phyloP scores from a whole-genome alignment of 2,329 filamentous ascomycete genomes.

The Cercospora nicotianae region DNA sequence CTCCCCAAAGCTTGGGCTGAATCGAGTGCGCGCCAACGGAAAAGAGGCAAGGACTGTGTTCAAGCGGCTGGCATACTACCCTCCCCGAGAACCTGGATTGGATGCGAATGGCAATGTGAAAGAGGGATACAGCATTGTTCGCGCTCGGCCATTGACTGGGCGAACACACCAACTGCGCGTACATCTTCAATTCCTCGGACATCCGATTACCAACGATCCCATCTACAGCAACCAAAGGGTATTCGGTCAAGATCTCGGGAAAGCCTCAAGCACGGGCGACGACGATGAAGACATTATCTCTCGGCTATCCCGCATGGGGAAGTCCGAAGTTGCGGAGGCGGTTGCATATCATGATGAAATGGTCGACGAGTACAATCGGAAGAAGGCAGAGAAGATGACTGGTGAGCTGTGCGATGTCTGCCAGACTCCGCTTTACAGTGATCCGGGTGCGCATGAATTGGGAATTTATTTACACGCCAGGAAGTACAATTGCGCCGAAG shows the following conservation, averaged over 20 bases:
- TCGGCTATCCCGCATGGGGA: conserved; percentile 84
- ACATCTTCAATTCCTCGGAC: conserved; percentile 88
- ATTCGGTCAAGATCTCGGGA: conserved; percentile 79
- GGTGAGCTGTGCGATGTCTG: conserved; percentile 79
- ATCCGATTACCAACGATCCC: conserved; percentile 95
- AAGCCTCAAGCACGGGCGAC: conserved; percentile 64
- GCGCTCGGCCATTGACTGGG: conserved; percentile 89
- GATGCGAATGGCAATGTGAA: conserved; percentile 24
- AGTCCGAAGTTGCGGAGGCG: conserved; percentile 86
- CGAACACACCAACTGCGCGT: conserved; percentile 94
- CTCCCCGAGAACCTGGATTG: conserved; percentile 40
- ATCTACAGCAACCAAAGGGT: conserved; percentile 95
- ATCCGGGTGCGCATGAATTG: conserved; percentile 85
- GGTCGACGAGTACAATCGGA: conserved; percentile 84
- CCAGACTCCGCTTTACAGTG: conserved; percentile 85
- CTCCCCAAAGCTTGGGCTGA: conserved; percentile 90
- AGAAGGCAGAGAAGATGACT: conserved; percentile 90
- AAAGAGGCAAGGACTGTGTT: conserved; percentile 91
- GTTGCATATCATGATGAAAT: conserved; percentile 93
- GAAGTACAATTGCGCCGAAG: conserved; percentile 80
- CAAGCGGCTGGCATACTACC: conserved; percentile 88
- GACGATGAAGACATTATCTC: conserved; percentile 89
- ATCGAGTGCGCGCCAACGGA: conserved; percentile 89
- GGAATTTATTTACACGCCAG: conserved; percentile 92
- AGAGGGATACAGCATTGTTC: conserved; percentile 84